Evolutionary conservation across 73 alveolate species (phyloP).

Genomic region (Diophrys appendiculata): DNA sequence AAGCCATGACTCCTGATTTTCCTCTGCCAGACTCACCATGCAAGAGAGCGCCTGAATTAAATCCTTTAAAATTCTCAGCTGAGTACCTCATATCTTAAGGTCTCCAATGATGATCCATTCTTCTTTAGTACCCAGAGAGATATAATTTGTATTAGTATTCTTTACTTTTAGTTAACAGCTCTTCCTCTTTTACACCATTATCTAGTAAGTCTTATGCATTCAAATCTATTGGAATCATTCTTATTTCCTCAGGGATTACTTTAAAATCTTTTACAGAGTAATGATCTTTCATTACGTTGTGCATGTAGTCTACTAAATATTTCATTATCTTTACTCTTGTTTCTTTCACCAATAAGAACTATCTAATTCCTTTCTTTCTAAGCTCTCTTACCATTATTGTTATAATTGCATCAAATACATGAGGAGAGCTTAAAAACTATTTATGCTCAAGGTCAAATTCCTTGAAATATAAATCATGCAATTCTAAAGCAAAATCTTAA

Average conservation of each 20-base stretch:
- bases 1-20: conserved; percentile 61
- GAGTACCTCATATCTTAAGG: conserved; percentile 63
- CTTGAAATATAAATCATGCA: conserved; percentile 33
- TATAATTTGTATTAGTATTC: conserved; percentile 43
- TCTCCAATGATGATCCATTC: conserved; percentile 59
- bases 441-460: neutral
- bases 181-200: neutral
- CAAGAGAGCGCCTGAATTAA: conserved; percentile 57
- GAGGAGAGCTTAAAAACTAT: conserved; percentile 31
- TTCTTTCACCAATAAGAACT: conserved; percentile 37
- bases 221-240: neutral
- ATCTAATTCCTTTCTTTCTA: conserved; percentile 56
- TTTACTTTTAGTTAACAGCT: neutral
- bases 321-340: conserved; percentile 47
- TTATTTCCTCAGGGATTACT: neutral
- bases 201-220: neutral
- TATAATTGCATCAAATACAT: conserved; percentile 55
- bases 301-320: conserved; percentile 5
- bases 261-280: neutral
- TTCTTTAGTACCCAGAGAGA: conserved; percentile 45
- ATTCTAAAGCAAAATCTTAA: conserved; percentile 51
- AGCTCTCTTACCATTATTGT: conserved; percentile 41
- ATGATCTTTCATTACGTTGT: neutral
- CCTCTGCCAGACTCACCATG: conserved; percentile 71
- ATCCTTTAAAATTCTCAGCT: conserved; percentile 48